Evolutionary conservation across 2,329 filamentous ascomycete genomes (phyloP).

Genomic region (Neurospora sp.): DNA sequence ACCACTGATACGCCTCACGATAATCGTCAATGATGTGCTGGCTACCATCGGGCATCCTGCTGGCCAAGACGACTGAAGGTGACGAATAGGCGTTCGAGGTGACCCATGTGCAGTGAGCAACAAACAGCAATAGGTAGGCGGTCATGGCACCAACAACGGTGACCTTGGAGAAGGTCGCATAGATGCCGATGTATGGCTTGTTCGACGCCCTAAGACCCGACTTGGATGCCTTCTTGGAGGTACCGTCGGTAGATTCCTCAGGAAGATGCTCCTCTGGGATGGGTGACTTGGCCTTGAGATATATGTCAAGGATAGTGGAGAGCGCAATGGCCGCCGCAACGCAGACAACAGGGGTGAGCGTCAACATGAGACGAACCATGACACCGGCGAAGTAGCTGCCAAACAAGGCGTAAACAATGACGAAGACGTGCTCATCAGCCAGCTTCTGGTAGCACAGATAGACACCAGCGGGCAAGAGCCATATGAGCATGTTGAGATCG

Average conservation of each 20-base stretch:
- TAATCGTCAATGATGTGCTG: conserved; percentile 99
- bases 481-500: conserved; percentile 95
- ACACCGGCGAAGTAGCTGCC: conserved; percentile 98
- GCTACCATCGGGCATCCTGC: conserved; percentile 82
- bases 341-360: conserved; percentile 90
- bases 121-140: conserved; percentile 82
- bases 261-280: conserved; percentile 34
- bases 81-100: conserved; percentile 99
- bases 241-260: conserved; percentile 38
- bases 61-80: conserved; percentile 91
- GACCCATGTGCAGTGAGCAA: conserved; percentile 97
- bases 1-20: conserved; percentile 98
- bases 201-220: conserved; percentile 59
- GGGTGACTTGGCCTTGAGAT: conserved; percentile 60
- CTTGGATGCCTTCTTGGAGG: conserved; percentile 46
- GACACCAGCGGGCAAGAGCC: conserved; percentile 96
- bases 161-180: conserved; percentile 67
- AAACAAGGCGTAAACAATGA: conserved; percentile 94
- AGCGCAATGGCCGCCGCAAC: conserved; percentile 83
- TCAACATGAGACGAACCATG: conserved; percentile 99
- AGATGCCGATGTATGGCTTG: conserved; percentile 73
- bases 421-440: conserved; percentile 92
- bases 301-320: conserved; percentile 82
- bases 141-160: conserved; percentile 64
- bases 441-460: conserved; percentile 96